These are phyloP conservation scores for Calonectria hongkongensis DNA, from an alignment of 2,329 filamentous ascomycete genomes.

Conservation along the genomic window DNA sequence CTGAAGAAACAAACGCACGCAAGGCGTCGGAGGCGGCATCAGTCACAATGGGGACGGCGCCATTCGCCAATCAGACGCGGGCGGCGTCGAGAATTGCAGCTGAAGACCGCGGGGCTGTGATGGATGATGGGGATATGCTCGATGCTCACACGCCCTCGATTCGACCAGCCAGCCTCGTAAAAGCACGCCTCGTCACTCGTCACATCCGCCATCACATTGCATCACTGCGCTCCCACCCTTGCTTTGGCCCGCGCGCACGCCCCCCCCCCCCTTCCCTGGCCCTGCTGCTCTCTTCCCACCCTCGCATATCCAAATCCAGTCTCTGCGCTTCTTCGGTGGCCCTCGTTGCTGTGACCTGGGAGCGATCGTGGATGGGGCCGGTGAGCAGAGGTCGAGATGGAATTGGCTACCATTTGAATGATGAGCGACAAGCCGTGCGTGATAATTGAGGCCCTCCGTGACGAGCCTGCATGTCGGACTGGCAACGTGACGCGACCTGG, in stretches of 20 bases:
- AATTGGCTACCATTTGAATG: conserved; percentile 29
- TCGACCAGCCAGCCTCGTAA: conserved; percentile 41
- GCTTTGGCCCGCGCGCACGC: not conserved
- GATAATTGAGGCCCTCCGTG: conserved; percentile 11
- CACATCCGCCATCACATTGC: conserved; percentile 37
- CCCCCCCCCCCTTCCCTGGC: conserved; percentile 16
- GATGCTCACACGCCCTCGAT: conserved; percentile 16
- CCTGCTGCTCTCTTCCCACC: not conserved
- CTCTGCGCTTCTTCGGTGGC: not conserved
- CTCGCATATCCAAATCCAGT: not conserved
- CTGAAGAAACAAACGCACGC: conserved; percentile 15
- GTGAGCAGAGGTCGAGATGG: conserved; percentile 20
- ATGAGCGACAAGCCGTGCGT: conserved; percentile 22
- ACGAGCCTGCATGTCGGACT: not conserved
- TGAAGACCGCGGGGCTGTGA: conserved; percentile 22
- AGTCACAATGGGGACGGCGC: conserved; percentile 25
- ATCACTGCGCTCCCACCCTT: conserved; percentile 1
- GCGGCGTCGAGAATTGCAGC: conserved; percentile 6
- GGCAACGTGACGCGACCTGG: conserved; percentile 17
- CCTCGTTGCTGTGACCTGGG: conserved; percentile 41
- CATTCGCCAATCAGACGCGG: conserved; percentile 6
- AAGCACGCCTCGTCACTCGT: conserved; percentile 49
- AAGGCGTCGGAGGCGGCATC: conserved; percentile 5
- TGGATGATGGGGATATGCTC: not conserved
- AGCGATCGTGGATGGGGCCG: conserved; percentile 37